Conservation (phyloP, 805 yeast genomes). For the Sugiyamaella smithiae region DNA sequence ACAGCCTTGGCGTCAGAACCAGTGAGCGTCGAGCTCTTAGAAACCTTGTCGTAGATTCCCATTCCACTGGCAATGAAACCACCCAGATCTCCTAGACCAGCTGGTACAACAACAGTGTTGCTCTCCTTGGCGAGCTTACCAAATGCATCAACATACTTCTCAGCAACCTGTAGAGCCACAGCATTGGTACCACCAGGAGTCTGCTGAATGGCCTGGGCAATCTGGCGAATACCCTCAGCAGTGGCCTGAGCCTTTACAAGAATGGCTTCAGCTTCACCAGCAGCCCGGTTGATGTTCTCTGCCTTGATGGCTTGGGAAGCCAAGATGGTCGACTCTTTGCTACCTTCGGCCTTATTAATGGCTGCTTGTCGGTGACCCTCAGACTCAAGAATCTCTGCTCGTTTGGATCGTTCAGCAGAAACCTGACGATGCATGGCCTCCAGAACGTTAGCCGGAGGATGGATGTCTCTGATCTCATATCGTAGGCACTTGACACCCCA, state of each 20-base stretch:
- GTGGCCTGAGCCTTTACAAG: slow-evolving; percentile 66
- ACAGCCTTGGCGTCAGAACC: too few relatives aligned
- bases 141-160: slow-evolving; percentile 77
- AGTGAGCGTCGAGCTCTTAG: too few relatives aligned
- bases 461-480: slow-evolving; percentile 84
- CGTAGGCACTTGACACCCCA: slow-evolving; percentile 86
- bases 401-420: slow-evolving; percentile 78
- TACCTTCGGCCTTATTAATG: slow-evolving; percentile 83
- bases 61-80: slow-evolving; percentile 73
- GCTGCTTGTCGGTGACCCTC: slow-evolving; percentile 80
- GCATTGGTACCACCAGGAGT: slow-evolving; percentile 75
- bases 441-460: slow-evolving; percentile 80
- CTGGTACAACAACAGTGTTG: slow-evolving; percentile 74
- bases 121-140: slow-evolving; percentile 79
- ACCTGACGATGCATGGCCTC: slow-evolving; percentile 93
- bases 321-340: slow-evolving; percentile 63
- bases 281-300: slow-evolving; percentile 63
- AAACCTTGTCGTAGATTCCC: slow-evolving; percentile 62
- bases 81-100: slow-evolving; percentile 71
- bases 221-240: slow-evolving; percentile 61
- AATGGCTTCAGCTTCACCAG: slow-evolving; percentile 71
- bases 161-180: slow-evolving; percentile 75
- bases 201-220: slow-evolving; percentile 64
- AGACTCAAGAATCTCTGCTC: slow-evolving; percentile 83
- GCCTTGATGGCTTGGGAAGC: slow-evolving; percentile 71